Percentiles rank a stretch among this genome's conserved stretches.
Evolutionary conservation across 441 rosid genomes (phyloP).

Genomic region (Aleurites moluccanus): DNA sequence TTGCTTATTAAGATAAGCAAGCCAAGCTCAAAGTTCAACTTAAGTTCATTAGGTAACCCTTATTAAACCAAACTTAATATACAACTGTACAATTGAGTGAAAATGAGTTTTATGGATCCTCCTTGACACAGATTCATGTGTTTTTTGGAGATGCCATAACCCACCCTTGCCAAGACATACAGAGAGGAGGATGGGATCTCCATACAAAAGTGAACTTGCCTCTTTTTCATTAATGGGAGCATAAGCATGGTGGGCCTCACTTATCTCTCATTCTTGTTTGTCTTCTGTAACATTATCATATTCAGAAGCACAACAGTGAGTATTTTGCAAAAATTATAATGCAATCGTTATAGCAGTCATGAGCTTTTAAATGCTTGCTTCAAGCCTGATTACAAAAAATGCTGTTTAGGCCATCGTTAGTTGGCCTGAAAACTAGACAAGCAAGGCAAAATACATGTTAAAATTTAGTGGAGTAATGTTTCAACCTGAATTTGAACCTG

Average conservation of each 20-base stretch:
- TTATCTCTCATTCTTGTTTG: not conserved
- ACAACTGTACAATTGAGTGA: not conserved
- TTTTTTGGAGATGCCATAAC: not conserved
- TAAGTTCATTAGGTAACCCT: not conserved
- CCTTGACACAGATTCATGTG: not conserved
- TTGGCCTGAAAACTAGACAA: not conserved
- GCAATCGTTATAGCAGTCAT: not conserved
- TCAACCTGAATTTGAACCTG: not conserved
- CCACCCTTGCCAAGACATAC: not conserved
- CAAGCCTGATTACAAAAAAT: not conserved
- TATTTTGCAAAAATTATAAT: not conserved
- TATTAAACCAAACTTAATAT: not conserved
- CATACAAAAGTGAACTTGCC: not conserved
- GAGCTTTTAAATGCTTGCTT: not conserved
- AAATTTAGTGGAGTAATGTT: not conserved
- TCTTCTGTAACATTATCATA: not conserved
- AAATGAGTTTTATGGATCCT: not conserved
- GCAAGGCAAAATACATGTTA: not conserved
- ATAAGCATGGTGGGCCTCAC: not conserved
- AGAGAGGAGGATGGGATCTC: not conserved
- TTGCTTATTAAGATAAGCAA: not conserved
- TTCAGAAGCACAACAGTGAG: not conserved
- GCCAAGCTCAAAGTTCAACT: not conserved
- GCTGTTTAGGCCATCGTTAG: not conserved
- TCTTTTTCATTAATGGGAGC: not conserved